A percentile compares a stretch with the other conserved stretches of the same genome.
Conservation (phyloP, 176 grass and related monocot species). For the Sorghum bicolor region Sorghum_bicolor_NCBIv3 NC_012877.2:55060501-55061000, state of each 20-base stretch:
- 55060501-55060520: background rate
- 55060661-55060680: slow-evolving; percentile 26
- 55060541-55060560: background rate
- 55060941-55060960: background rate
- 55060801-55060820: background rate
- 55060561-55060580: background rate
- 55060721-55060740: background rate
- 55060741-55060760: background rate
- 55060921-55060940: slow-evolving; percentile 27
- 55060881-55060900: slow-evolving; percentile 17
- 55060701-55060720: slow-evolving; percentile 12
- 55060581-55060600: background rate
- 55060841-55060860: background rate
- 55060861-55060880: background rate
- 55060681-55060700: background rate
- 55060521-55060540: background rate
- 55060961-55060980: background rate
- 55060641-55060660: slow-evolving; percentile 10
- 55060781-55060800: slow-evolving; percentile 3
- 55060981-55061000: background rate
- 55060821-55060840: background rate
- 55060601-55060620: background rate
- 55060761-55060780: background rate
- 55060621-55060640: no score
- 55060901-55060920: slow-evolving; percentile 2